Evolutionary conservation across 768 basidiomycete species (phyloP), one percentile per base, ranked within the genome.

Genomic region (Goffeauzyma gilvescens): DNA sequence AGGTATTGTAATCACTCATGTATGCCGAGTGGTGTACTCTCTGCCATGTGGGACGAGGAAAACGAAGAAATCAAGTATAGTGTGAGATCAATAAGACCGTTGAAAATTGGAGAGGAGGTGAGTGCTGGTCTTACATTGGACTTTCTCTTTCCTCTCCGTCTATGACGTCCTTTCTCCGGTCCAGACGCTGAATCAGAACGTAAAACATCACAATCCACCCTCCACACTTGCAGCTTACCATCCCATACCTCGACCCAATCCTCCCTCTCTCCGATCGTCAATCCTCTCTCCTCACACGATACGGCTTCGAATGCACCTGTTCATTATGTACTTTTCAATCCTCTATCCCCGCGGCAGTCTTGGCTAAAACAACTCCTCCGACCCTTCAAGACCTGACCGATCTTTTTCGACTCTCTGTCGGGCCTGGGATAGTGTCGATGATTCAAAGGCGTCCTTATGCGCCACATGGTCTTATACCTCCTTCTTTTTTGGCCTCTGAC

Each of bases 231-330:
- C 17, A 49, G 47, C 24, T 49, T 8, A 49, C 47, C 3, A 49
- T 49, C 35, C 41, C 47, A 4, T 49, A 49, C 38, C 38, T 49
- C 5, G 47, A 49, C 34, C 42, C 47, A 3, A 40, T 49, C 38
- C 22, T 49, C n/a, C 47, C 47, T 5, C 38, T 44, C 1, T 23
- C 34, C 25, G 42, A 49, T 32, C 47, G 47, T 24, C 47, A 49
- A 39, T 34, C 37, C 18, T 44, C 44, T 26, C 38, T 49, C n/a
- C 42, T 39, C 20, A 35, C 44, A 25, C 47, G 47, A 2, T 49
- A 49, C 42, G 42, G 37, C 4, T 49, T 49, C 42, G 40, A 36
- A 5, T 49, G 47, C 26, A 24, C 38, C 12, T 49, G 47, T 23
- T 24, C 35, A 17, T 33, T 49, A 12, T 49, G 47, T 38, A 33